A percentile compares a stretch with the other conserved stretches of the same genome.
These are phyloP conservation scores for Candida ipomoeae DNA, from an alignment of 805 yeast genomes.

Conservation along the genomic window DNA sequence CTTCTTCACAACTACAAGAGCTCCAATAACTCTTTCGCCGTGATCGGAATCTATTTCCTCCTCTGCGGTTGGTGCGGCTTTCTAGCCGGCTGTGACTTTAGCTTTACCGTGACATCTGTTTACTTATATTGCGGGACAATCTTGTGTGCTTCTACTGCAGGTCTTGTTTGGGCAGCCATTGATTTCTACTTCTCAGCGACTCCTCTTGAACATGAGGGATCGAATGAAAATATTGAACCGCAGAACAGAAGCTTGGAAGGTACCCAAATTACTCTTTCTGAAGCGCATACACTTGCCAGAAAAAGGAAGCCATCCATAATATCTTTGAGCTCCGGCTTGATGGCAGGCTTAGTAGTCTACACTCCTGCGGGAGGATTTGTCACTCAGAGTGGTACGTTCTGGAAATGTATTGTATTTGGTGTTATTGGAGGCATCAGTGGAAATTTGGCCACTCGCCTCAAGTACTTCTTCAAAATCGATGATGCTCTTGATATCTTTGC, in stretches of 20 bases:
- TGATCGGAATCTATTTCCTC: conserved; percentile 26
- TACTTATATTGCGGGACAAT: conserved; percentile 31
- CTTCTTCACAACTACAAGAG: conserved; percentile 33
- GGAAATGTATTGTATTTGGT: conserved; percentile 41
- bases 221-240: background rate
- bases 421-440: conserved; percentile 33
- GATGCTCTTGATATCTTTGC: conserved; percentile 44
- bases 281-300: conserved; percentile 9
- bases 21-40: conserved; percentile 31
- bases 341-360: conserved; percentile 40
- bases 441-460: conserved; percentile 38
- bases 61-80: conserved; percentile 42
- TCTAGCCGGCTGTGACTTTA: conserved; percentile 40
- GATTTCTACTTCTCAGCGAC: conserved; percentile 38
- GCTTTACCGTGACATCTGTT: conserved; percentile 30
- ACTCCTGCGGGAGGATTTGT: conserved; percentile 44
- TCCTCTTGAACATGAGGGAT: conserved; percentile 28
- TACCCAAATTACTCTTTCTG: background rate
- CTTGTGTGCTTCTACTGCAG: conserved; percentile 33
- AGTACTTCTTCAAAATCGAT: conserved; percentile 36
- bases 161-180: conserved; percentile 33
- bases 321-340: conserved; percentile 38
- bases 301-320: conserved; percentile 30
- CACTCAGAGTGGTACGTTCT: conserved; percentile 30
- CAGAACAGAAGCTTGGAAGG: conserved; percentile 1